Base-by-base conservation (phyloP, 2,329 filamentous ascomycete species). In the Neocatenulostroma microsporum region DNA sequence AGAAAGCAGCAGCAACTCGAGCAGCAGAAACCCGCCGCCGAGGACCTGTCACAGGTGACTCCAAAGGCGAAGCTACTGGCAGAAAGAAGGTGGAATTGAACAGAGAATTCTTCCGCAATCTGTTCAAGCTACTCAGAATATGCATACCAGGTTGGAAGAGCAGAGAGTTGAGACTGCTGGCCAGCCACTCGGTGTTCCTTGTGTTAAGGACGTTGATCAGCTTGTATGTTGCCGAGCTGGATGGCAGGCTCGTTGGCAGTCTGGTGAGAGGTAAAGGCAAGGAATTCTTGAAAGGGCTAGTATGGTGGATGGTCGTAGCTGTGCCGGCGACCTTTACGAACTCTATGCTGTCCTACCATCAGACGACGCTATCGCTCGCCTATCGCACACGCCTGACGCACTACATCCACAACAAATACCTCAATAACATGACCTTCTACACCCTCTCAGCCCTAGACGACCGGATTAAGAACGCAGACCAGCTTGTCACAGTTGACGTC, bases 231-330 rank as follows among this genome's bases (percentile, higher is more conserved):
- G 91, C 91, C 2, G 88, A 94, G 61, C 80, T 98, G 70, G 91
- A 98, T 62, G 91, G 91, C 30, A 80, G 80, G 42, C 76, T 98
- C 42, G 91, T 98, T 41, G 94, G 91, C 64, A 88, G 79, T 46
- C 67, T 98, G 38, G 88, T 98, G 30, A 81, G 87, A 61, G 91
- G 91, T 2, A 91, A 82, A 49, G 91, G 89, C 12, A 84, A 78
- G 61, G 87, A 94, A 48, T 98, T 98, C 49, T 57, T 96, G 51
- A 79, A 80, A 50, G 80, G 86, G 1, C 79, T 98, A 51, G 76
- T 93, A 5, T 95, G 89, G 87, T 98, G 91, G 91, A 98, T 98
- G 91, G 61, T 89, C 37, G 91, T 98, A 48, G 89, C 91, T 18
- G 74, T 98, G 12, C 91, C 91, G 8, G 91, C 91, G 2, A 96